Percentiles rank a stretch among this genome's conserved stretches.
Conservation (phyloP, 2,329 filamentous ascomycete genomes). For the Fusarium pseudograminearum region DNA sequence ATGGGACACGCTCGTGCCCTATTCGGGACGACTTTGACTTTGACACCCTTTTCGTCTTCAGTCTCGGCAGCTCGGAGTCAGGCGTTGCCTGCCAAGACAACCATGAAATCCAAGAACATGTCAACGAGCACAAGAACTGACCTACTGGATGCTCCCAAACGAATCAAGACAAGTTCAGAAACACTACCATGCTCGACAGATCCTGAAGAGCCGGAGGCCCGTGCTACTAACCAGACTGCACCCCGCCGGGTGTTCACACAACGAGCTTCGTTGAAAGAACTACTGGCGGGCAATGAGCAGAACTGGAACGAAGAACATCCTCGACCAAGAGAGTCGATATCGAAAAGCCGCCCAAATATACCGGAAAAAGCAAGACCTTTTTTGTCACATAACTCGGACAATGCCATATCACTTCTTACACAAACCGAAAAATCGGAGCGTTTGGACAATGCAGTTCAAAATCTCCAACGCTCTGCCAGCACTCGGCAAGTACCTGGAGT, state of each 20-base stretch:
- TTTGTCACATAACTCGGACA: neutral
- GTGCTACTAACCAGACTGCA: neutral
- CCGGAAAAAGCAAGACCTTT: neutral
- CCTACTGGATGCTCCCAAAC: neutral
- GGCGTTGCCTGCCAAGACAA: slow-evolving; percentile 39
- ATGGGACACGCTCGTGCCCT: slow-evolving; percentile 51
- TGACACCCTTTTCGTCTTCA: slow-evolving; percentile 45
- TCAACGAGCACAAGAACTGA: neutral
- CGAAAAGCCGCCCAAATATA: neutral
- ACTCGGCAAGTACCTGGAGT: neutral
- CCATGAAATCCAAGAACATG: slow-evolving; percentile 11
- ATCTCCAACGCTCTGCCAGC: neutral
- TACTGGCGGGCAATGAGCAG: slow-evolving; percentile 33
- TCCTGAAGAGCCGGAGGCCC: neutral
- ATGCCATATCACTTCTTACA: slow-evolving; percentile 2
- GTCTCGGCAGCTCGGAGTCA: slow-evolving; percentile 30
- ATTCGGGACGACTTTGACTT: slow-evolving; percentile 52
- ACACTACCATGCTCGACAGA: slow-evolving; percentile 35
- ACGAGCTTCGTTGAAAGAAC: slow-evolving; percentile 29
- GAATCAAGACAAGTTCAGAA: slow-evolving; percentile 19
- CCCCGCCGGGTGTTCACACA: slow-evolving; percentile 30
- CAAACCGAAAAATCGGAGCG: neutral
- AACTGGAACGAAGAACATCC: neutral
- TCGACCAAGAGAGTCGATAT: neutral
- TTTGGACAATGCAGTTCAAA: neutral